Conservation (phyloP, 768 basidiomycete species). For the Baorangia bicolor region DNA sequence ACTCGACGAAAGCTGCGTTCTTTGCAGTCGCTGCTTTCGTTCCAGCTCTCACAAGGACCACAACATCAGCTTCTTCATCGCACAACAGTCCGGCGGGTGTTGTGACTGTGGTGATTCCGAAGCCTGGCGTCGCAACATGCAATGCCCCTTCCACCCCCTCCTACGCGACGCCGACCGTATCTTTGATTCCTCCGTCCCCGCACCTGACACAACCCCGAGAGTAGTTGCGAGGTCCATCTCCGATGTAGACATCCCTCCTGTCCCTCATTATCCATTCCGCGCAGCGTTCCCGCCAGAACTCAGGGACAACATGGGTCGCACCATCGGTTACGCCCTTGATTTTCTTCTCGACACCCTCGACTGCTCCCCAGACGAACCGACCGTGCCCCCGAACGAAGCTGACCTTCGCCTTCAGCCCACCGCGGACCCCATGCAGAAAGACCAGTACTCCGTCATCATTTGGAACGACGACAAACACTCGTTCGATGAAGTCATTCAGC, state of each 20-base stretch:
- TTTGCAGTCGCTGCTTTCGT: conserved; percentile 89
- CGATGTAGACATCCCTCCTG: conserved; percentile 55
- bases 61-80: conserved; percentile 91
- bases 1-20: conserved; percentile 83
- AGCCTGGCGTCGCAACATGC: conserved; percentile 71
- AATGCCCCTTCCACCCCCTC: conserved; percentile 77
- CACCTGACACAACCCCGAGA: conserved; percentile 43
- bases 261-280: conserved; percentile 59
- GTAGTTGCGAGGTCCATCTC: conserved; percentile 38
- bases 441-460: conserved; percentile 77
- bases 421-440: conserved; percentile 75
- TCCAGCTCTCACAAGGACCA: conserved; percentile 84
- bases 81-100: conserved; percentile 87
- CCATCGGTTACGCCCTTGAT: conserved; percentile 76
- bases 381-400: conserved; percentile 62
- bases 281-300: conserved; percentile 61
- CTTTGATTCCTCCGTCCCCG: conserved; percentile 8
- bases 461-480: conserved; percentile 99
- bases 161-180: conserved; percentile 19
- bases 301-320: conserved; percentile 69
- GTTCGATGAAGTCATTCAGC: conserved; percentile 79
- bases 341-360: conserved; percentile 83
- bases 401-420: conserved; percentile 74
- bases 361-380: conserved; percentile 75
- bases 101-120: conserved; percentile 95